Evolutionary conservation across 371 early-diverging fungal genomes (phyloP).

Genomic region (Capillidium rhysosporum): DNA sequence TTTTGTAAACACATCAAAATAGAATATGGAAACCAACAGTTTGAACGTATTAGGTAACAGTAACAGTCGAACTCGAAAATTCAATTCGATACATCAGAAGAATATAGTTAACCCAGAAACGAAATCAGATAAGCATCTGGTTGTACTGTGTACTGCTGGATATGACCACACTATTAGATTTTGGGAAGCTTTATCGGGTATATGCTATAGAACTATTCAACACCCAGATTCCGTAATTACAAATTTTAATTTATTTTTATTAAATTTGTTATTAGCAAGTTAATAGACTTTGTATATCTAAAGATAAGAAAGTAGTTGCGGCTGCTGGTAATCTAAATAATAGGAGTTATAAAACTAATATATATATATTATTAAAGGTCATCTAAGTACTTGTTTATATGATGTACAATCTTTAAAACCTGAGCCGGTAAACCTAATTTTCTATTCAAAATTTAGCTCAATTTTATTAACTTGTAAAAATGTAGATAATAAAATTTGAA

Average conservation of each 20-base stretch:
- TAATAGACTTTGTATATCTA: constrained; percentile 79
- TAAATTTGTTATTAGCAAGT: constrained; percentile 43
- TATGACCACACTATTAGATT: constrained; percentile 94
- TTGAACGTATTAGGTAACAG: too few species aligned
- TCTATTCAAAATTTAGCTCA: background rate
- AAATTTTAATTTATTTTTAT: too few species aligned
- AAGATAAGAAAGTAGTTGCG: constrained; percentile 80
- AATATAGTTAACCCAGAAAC: too few species aligned
- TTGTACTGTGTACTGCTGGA: constrained; percentile 82
- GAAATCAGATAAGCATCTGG: constrained; percentile 34
- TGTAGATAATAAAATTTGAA: constrained; percentile 51
- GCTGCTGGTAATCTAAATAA: constrained; percentile 52
- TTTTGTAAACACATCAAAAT: too few species aligned
- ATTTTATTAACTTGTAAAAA: too few species aligned
- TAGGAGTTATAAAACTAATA: background rate
- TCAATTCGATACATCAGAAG: too few species aligned
- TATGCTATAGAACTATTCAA: constrained; percentile 82
- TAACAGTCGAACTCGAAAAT: too few species aligned
- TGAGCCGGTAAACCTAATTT: constrained; percentile 37
- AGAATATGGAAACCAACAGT: too few species aligned
- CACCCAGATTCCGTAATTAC: constrained; percentile 65
- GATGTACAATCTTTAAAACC: constrained; percentile 63
- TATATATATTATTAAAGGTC: constrained; percentile 20
- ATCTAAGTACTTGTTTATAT: constrained; percentile 64
- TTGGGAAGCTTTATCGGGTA: constrained; percentile 92